phyloP scores from a whole-genome alignment of 2,329 filamentous ascomycete species.

The Trichoderma koningii region DNA sequence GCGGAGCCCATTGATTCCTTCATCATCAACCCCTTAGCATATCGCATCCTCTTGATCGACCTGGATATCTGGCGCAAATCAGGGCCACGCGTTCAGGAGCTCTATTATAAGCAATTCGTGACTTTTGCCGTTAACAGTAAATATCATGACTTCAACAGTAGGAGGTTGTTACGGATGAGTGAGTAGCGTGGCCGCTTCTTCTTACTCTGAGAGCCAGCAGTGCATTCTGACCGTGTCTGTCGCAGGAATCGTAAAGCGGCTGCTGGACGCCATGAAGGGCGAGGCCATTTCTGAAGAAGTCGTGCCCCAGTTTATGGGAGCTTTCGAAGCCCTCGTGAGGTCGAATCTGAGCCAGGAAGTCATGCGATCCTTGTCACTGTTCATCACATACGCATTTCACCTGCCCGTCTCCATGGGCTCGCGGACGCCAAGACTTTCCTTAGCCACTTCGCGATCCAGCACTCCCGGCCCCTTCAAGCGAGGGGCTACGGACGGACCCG shows the following conservation, averaged over 20 bases:
- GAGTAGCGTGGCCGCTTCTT: constrained; percentile 43
- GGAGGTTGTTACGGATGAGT: constrained; percentile 87
- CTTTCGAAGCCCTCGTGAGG: constrained; percentile 77
- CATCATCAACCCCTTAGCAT: constrained; percentile 93
- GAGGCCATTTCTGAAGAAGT: constrained; percentile 74
- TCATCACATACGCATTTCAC: constrained; percentile 90
- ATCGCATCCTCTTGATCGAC: constrained; percentile 88
- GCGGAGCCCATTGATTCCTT: constrained; percentile 81
- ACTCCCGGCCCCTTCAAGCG: constrained; percentile 46
- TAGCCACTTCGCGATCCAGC: constrained; percentile 42
- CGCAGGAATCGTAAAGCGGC: constrained; percentile 80
- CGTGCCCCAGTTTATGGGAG: constrained; percentile 72
- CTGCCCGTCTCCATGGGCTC: constrained; percentile 50
- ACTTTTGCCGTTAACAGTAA: constrained; percentile 89
- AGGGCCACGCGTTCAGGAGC: constrained; percentile 72
- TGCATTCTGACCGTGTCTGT: constrained; percentile 28
- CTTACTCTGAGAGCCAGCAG: background rate
- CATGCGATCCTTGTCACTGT: constrained; percentile 82
- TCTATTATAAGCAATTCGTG: constrained; percentile 92
- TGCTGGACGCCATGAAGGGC: constrained; percentile 87
- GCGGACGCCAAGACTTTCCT: constrained; percentile 53
- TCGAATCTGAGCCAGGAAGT: constrained; percentile 82
- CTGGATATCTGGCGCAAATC: constrained; percentile 89
- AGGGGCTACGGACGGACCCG: constrained; percentile 42
- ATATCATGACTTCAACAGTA: constrained; percentile 87